Conservation (phyloP, 2,329 filamentous ascomycete species). For the Colletotrichum trifolii region DNA sequence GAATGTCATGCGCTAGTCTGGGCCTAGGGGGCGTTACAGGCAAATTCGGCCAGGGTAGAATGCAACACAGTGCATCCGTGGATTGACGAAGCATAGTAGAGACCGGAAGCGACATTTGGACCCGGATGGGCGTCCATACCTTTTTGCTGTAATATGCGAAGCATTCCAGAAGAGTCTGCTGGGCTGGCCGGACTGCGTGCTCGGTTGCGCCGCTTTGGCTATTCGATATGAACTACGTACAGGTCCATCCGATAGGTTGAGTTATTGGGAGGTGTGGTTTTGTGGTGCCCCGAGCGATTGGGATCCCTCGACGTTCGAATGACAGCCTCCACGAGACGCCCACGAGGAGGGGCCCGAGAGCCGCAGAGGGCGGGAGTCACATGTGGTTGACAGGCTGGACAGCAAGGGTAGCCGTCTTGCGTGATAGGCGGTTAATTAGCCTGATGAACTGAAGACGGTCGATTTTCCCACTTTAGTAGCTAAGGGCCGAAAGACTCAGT, state of each 20-base stretch:
- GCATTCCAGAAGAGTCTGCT: conserved; percentile 10
- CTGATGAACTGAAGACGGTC: conserved; percentile 1
- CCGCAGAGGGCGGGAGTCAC: conserved; percentile 5
- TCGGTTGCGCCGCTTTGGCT: neutral
- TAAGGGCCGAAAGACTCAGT: too few species aligned
- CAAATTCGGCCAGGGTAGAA: conserved; percentile 20
- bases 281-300: too few species aligned
- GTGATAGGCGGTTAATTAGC: neutral
- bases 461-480: neutral
- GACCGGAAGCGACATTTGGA: neutral
- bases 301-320: neutral
- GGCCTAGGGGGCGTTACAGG: conserved; percentile 26
- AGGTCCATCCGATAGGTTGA: too few species aligned
- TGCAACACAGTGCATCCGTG: conserved; percentile 27
- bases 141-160: neutral
- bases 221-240: too few species aligned
- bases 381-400: neutral
- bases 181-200: neutral
- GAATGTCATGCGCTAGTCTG: neutral
- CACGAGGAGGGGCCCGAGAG: conserved; percentile 10
- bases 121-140: neutral
- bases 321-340: neutral
- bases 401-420: too few species aligned
- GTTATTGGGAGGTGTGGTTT: too few species aligned
- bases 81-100: neutral